Conservation (phyloP, 2,329 filamentous ascomycete genomes). For the Colletotrichum spaethianum region DNA sequence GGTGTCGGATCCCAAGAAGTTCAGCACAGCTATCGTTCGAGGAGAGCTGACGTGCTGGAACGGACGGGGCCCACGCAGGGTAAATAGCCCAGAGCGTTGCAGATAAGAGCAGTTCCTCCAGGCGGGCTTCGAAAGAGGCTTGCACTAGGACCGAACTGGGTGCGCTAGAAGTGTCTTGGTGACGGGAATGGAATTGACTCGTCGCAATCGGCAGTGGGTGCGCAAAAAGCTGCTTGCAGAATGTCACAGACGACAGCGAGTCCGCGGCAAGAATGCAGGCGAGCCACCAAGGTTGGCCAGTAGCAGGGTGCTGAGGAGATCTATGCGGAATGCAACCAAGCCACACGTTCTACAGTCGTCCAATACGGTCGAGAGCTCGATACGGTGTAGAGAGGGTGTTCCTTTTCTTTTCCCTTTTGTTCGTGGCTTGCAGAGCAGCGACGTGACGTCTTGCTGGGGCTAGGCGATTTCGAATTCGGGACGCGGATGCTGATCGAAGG, state of each 20-base stretch:
- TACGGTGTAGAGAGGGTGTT: slow-evolving; percentile 12
- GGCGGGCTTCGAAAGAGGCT: slow-evolving; percentile 29
- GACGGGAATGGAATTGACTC: slow-evolving; percentile 43
- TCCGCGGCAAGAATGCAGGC: slow-evolving; percentile 24
- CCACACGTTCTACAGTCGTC: slow-evolving; percentile 29
- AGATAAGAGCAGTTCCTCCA: slow-evolving; percentile 10
- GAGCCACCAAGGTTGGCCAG: slow-evolving; percentile 20
- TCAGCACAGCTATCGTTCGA: background rate
- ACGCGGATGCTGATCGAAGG: slow-evolving; percentile 29
- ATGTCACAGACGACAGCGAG: slow-evolving; percentile 23
- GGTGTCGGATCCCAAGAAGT: slow-evolving; percentile 1
- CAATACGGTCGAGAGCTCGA: background rate
- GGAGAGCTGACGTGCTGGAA: slow-evolving; percentile 4
- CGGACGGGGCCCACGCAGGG: slow-evolving; percentile 30
- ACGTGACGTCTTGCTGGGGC: slow-evolving; percentile 29
- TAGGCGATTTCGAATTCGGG: slow-evolving; percentile 1
- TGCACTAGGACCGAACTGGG: slow-evolving; percentile 34
- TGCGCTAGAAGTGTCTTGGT: slow-evolving; percentile 40
- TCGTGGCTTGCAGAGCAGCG: slow-evolving; percentile 19
- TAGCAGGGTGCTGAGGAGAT: slow-evolving; percentile 33
- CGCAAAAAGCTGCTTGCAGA: slow-evolving; percentile 38
- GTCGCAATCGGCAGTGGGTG: slow-evolving; percentile 37
- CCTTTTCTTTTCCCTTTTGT: background rate
- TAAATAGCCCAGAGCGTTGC: slow-evolving; percentile 39
- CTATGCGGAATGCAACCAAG: slow-evolving; percentile 40